A percentile compares a stretch with the other conserved stretches of the same genome.
Conservation (phyloP, 345 rosid genomes). For the Murraya paniculata region DNA sequence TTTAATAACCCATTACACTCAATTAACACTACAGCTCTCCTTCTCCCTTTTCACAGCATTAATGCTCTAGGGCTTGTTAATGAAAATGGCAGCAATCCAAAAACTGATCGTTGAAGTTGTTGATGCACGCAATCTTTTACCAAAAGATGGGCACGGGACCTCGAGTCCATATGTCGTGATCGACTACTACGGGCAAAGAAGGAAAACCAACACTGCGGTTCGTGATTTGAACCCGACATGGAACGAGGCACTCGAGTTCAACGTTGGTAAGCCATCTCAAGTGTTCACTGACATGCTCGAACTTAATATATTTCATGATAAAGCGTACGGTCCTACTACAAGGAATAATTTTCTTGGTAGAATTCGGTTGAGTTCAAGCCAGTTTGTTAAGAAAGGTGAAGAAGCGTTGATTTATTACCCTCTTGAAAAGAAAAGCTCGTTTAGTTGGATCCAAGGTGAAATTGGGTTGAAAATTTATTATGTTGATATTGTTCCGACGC, state of each 20-base stretch:
- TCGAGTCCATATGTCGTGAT: conserved; percentile 85
- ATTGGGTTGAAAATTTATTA: conserved; percentile 75
- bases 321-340: conserved; percentile 60
- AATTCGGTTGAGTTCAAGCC: conserved; percentile 53
- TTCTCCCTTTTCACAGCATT: not conserved
- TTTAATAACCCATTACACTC: not conserved
- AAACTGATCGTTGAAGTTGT: conserved; percentile 81
- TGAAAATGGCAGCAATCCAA: conserved; percentile 30
- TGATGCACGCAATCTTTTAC: conserved; percentile 62
- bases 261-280: conserved; percentile 50
- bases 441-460: conserved; percentile 68
- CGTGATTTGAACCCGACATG: conserved; percentile 74
- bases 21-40: conserved; percentile 4
- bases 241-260: conserved; percentile 73
- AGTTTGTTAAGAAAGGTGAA: conserved; percentile 81
- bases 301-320: conserved; percentile 71
- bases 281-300: conserved; percentile 67
- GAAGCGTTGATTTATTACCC: conserved; percentile 79
- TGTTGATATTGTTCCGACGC: conserved; percentile 35
- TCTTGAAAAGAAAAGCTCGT: conserved; percentile 54
- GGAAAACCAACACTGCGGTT: conserved; percentile 48
- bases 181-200: conserved; percentile 78
- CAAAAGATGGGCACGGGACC: conserved; percentile 82
- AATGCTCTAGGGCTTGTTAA: not conserved
- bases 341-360: conserved; percentile 71